Conservation (phyloP, 2,329 filamentous ascomycete species). For the Diaporthe vexans region DNA sequence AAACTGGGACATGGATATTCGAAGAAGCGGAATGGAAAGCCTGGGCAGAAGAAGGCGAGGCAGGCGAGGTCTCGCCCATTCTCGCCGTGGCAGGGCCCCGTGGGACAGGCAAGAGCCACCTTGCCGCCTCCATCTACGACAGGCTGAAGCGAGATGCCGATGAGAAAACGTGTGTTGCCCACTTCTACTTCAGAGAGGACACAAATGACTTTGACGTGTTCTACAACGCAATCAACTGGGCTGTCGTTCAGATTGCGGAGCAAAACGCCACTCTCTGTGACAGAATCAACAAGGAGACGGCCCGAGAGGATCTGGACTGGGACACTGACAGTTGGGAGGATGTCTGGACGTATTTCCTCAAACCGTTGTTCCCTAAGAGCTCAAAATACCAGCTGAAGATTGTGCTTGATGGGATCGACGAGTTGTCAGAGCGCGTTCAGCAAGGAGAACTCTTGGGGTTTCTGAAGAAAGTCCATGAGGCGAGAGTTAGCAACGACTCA, state of each 20-base stretch:
- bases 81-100: neutral
- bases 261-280: neutral
- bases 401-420: constrained; percentile 29
- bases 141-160: neutral
- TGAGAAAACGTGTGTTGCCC: neutral
- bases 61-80: neutral
- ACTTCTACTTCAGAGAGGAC: constrained; percentile 12
- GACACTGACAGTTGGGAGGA: neutral
- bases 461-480: neutral
- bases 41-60: neutral
- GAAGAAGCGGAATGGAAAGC: neutral
- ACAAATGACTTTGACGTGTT: neutral
- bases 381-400: constrained; percentile 7
- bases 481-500: neutral
- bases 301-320: neutral
- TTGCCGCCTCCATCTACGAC: constrained; percentile 14
- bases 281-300: constrained; percentile 5
- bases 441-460: neutral
- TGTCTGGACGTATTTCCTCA: neutral
- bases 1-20: constrained; percentile 1
- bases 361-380: neutral
- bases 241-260: constrained; percentile 5
- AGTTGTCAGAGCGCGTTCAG: neutral
- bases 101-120: constrained; percentile 3
- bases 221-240: neutral